Evolutionary conservation across 345 rosid genomes (phyloP).

Genomic region (Eucalyptus fibrosa): DNA sequence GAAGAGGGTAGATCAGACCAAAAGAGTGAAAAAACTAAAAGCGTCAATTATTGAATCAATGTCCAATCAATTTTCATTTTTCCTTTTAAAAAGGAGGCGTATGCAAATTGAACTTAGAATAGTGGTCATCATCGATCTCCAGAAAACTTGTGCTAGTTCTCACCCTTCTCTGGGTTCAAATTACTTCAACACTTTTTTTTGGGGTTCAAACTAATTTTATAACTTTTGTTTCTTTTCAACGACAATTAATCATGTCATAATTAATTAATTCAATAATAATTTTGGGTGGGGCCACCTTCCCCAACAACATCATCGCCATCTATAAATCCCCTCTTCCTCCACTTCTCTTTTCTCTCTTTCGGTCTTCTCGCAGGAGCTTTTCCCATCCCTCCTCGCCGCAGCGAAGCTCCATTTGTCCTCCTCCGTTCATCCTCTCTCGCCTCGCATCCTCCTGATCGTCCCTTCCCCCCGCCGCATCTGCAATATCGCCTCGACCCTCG

Average conservation of each 20-base stretch:
- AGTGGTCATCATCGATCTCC: not conserved
- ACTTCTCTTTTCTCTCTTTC: accelerated
- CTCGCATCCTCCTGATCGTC: not conserved
- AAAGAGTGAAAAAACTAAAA: not conserved
- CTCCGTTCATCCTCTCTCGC: not conserved
- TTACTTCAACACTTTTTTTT: not conserved
- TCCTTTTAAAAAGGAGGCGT: accelerated
- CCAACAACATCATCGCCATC: not conserved
- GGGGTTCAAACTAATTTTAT: not conserved
- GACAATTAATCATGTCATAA: not conserved
- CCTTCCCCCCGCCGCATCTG: not conserved
- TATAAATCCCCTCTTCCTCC: not conserved
- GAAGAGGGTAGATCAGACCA: accelerated
- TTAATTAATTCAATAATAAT: not conserved
- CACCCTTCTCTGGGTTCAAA: not conserved
- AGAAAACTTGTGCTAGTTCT: not conserved
- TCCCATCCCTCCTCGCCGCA: not conserved
- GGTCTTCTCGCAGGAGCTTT: not conserved
- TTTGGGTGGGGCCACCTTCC: not conserved
- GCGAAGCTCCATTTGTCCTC: not conserved
- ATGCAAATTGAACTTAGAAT: not conserved
- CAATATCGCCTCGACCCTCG: not conserved
- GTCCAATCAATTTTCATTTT: not conserved
- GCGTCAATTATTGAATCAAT: not conserved
- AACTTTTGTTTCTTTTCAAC: not conserved